Percentiles rank a stretch among this genome's conserved stretches.
These are phyloP conservation scores for Taphrina sp. DNA, from an alignment of 1,139 yeast species.

Conservation along the genomic window DNA sequence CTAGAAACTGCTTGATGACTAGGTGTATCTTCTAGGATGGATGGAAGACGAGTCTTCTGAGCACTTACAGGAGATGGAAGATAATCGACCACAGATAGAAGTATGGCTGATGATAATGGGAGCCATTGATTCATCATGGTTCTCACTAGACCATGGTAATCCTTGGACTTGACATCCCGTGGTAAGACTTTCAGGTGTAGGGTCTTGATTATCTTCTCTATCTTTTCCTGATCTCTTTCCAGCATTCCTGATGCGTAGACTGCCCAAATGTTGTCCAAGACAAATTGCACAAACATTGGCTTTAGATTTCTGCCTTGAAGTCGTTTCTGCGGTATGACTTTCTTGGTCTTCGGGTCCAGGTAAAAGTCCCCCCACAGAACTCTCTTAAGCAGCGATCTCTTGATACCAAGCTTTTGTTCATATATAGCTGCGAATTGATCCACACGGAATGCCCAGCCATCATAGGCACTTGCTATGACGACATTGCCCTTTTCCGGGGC, in stretches of 20 bases:
- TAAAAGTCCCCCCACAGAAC: slow-evolving; percentile 96
- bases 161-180: slow-evolving; percentile 78
- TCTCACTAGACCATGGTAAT: slow-evolving; percentile 60
- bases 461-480: slow-evolving; percentile 88
- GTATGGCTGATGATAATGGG: slow-evolving; percentile 81
- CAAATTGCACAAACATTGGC: slow-evolving; percentile 83
- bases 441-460: slow-evolving; percentile 96
- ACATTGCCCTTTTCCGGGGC: slow-evolving; percentile 89
- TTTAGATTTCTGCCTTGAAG: slow-evolving; percentile 53
- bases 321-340: slow-evolving; percentile 62
- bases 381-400: slow-evolving; percentile 71
- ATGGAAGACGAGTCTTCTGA: slow-evolving; percentile 68
- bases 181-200: slow-evolving; percentile 67
- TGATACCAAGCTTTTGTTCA: slow-evolving; percentile 80
- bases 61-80: slow-evolving; percentile 80
- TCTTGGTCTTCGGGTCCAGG: slow-evolving; percentile 85
- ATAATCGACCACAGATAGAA: slow-evolving; percentile 78
- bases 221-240: slow-evolving; percentile 65
- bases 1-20: slow-evolving; percentile 54
- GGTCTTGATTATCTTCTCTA: slow-evolving; percentile 71
- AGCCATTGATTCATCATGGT: slow-evolving; percentile 91
- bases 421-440: slow-evolving; percentile 85
- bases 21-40: slow-evolving; percentile 61
- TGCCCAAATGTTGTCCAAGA: slow-evolving; percentile 90
- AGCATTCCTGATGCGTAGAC: slow-evolving; percentile 70